Conservation (phyloP, 495 filamentous ascomycete species). For the Durotheca rogersii region DNA sequence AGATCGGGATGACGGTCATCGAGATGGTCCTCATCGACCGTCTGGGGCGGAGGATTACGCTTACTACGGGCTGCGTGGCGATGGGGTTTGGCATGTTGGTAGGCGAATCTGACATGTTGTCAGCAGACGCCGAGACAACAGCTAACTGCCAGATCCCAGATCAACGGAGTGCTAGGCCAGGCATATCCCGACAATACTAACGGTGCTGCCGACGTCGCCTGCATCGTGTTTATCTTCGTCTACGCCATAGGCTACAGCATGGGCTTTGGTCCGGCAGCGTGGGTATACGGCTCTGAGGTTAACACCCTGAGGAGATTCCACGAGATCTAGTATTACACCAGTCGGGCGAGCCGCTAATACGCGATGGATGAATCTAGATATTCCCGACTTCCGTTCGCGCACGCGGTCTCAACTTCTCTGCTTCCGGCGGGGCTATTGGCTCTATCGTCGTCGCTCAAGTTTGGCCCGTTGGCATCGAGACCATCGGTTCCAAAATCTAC, state of each 20-base stretch:
- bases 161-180: constrained; percentile 54
- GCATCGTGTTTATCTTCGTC: constrained; percentile 59
- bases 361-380: constrained; percentile 37
- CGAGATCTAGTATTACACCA: too few relatives aligned
- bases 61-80: constrained; percentile 44
- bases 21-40: constrained; percentile 54
- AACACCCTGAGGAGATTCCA: too few relatives aligned
- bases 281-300: constrained; percentile 62
- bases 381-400: constrained; percentile 55
- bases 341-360: too few relatives aligned
- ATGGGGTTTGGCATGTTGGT: constrained; percentile 53
- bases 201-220: constrained; percentile 49
- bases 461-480: constrained; percentile 55
- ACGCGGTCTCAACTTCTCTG: constrained; percentile 53
- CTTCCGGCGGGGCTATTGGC: constrained; percentile 50
- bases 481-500: constrained; percentile 57
- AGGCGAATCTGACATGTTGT: constrained; percentile 9
- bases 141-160: constrained; percentile 34
- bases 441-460: constrained; percentile 52
- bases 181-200: constrained; percentile 54
- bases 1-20: constrained; percentile 51
- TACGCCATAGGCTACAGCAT: constrained; percentile 58
- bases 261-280: constrained; percentile 57
- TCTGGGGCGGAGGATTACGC: constrained; percentile 45
- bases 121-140: background rate